phyloP scores from a whole-genome alignment of 2,329 filamentous ascomycete genomes.

The Aspergillus tanneri region DNA sequence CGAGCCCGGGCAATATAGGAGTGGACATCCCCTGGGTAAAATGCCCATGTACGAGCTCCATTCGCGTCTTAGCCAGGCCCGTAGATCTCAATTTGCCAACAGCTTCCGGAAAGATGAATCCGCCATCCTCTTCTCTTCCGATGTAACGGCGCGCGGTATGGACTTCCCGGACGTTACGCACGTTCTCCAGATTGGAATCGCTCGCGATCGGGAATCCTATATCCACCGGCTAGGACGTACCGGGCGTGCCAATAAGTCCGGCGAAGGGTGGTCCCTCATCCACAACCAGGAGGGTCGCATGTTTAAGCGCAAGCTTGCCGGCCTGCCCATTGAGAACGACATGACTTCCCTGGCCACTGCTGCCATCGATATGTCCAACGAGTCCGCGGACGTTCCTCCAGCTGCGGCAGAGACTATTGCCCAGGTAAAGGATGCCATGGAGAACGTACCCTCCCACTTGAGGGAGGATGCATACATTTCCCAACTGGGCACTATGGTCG shows the following conservation, averaged over 20 bases:
- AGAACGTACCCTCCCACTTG: conserved; percentile 21
- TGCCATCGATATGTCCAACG: conserved; percentile 10
- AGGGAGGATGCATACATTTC: conserved; percentile 35
- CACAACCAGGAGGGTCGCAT: conserved; percentile 50
- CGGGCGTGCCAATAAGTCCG: conserved; percentile 63
- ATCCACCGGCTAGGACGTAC: conserved; percentile 77
- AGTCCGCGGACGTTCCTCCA: conserved; percentile 7
- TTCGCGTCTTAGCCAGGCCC: conserved; percentile 68
- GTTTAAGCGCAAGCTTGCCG: conserved; percentile 37
- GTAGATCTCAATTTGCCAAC: conserved; percentile 69
- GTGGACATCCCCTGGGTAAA: conserved; percentile 31
- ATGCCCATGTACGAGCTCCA: conserved; percentile 65
- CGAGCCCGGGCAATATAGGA: conserved; percentile 32
- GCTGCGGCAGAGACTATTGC: conserved; percentile 24
- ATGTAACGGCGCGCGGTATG: conserved; percentile 79
- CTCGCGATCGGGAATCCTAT: conserved; percentile 66
- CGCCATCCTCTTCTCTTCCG: conserved; percentile 72
- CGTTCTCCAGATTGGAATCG: conserved; percentile 70
- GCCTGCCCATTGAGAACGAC: conserved; percentile 14
- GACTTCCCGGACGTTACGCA: conserved; percentile 80
- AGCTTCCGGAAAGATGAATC: conserved; percentile 64
- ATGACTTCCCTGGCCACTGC: conserved; percentile 19
- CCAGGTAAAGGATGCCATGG: conserved; percentile 46
- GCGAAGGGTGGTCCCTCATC: conserved; percentile 62
- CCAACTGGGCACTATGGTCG: conserved; percentile 22